These are phyloP conservation scores for Achlya hypogyna DNA, from an alignment of 352 stramenopile species.

Conservation along the genomic window DNA sequence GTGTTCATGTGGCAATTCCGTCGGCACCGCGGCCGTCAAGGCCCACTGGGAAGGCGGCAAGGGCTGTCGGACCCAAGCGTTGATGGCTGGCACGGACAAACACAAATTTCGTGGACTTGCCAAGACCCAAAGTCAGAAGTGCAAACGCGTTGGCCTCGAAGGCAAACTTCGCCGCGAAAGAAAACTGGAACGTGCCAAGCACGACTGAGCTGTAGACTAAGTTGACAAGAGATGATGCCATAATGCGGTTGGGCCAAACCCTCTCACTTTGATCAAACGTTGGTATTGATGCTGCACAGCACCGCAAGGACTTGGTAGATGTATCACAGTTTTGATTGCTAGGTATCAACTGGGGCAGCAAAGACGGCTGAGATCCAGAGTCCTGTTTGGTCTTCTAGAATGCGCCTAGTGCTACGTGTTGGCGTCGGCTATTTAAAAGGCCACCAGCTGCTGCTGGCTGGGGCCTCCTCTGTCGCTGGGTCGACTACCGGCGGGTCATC, in stretches of 20 bases:
- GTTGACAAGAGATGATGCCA: too few relatives aligned
- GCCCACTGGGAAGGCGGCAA: slow-evolving; percentile 72
- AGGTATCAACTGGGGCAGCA: too few relatives aligned
- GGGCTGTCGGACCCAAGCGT: slow-evolving; percentile 48
- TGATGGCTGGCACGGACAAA: slow-evolving; percentile 57
- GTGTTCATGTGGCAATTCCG: slow-evolving; percentile 64
- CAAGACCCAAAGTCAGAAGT: slow-evolving; percentile 79
- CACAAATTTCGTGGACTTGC: slow-evolving; percentile 64
- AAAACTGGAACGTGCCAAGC: not conserved
- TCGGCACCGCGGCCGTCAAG: slow-evolving; percentile 36
- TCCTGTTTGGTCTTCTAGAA: too few relatives aligned
- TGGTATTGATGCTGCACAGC: too few relatives aligned
- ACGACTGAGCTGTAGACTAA: too few relatives aligned
- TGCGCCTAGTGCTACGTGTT: too few relatives aligned
- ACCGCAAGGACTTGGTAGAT: too few relatives aligned
- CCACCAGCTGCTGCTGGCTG: slow-evolving; percentile 4
- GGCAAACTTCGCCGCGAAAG: slow-evolving; percentile 31
- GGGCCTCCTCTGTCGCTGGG: not conserved
- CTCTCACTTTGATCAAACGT: too few relatives aligned
- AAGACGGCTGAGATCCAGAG: too few relatives aligned
- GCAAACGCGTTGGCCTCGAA: slow-evolving; percentile 55
- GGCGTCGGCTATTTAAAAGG: slow-evolving; percentile 11
- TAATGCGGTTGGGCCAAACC: too few relatives aligned
- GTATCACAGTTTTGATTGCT: too few relatives aligned
- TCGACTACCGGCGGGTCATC: not conserved